A percentile compares a stretch with the other conserved stretches of the same genome.
These are phyloP conservation scores for Sicyos baderoa DNA, from an alignment of 306 rosid genomes.

Conservation along the genomic window DNA sequence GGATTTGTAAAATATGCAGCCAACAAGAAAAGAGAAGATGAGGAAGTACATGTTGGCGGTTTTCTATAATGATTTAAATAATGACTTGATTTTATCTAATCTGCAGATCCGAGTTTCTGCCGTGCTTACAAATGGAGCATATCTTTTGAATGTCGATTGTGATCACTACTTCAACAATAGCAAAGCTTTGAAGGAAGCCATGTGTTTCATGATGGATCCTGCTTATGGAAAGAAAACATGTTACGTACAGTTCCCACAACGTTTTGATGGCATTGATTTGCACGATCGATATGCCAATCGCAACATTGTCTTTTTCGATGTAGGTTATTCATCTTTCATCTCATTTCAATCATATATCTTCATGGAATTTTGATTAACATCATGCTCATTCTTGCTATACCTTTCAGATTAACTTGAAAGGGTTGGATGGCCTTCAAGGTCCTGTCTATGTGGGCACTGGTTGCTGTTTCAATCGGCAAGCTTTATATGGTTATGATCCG, in stretches of 20 bases:
- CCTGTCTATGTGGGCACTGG: slow-evolving; percentile 99
- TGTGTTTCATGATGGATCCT: slow-evolving; percentile 99
- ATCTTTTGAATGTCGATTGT: slow-evolving; percentile 91
- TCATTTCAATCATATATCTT: slow-evolving; percentile 17
- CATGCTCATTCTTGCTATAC: slow-evolving; percentile 10
- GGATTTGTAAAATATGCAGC: neutral
- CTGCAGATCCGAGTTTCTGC: slow-evolving; percentile 97
- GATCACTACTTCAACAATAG: slow-evolving; percentile 98
- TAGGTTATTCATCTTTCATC: slow-evolving; percentile 32
- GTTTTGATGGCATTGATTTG: slow-evolving; percentile 92
- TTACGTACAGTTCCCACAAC: slow-evolving; percentile 96
- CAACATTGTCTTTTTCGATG: slow-evolving; percentile 93
- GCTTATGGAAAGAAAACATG: slow-evolving; percentile 84
- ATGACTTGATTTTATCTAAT: slow-evolving; percentile 21
- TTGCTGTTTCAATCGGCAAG: slow-evolving; percentile 99
- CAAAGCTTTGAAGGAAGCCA: slow-evolving; percentile 95
- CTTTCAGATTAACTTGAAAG: slow-evolving; percentile 89
- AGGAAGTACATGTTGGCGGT: neutral
- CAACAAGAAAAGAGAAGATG: neutral
- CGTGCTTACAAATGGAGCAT: slow-evolving; percentile 94
- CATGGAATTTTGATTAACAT: slow-evolving; percentile 14
- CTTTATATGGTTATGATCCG: slow-evolving; percentile 93
- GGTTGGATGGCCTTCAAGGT: slow-evolving; percentile 95
- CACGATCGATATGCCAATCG: slow-evolving; percentile 99
- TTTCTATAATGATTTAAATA: neutral